Conservation (phyloP, 352 stramenopile species). For the Phytophthora brassicae region DNA sequence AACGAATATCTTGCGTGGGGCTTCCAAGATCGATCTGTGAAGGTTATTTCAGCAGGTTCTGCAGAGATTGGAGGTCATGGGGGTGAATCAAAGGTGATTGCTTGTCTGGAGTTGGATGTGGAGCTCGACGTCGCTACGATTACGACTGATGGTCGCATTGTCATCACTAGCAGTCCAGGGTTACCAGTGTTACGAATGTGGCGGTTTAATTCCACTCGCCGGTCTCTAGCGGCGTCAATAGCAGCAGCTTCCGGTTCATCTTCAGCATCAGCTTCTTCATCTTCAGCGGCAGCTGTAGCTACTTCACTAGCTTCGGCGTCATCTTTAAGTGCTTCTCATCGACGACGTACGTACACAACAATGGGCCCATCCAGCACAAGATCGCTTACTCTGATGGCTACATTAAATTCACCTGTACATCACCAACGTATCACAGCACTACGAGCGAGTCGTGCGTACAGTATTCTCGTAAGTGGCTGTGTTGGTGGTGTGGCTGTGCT, state of each 20-base stretch:
- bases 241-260: conserved; percentile 28
- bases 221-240: conserved; percentile 28
- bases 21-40: conserved; percentile 66
- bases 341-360: conserved; percentile 23
- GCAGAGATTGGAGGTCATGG: conserved; percentile 45
- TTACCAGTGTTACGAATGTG: conserved; percentile 61
- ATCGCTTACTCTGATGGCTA: conserved; percentile 46
- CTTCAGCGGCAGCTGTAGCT: conserved; percentile 31
- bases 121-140: conserved; percentile 55
- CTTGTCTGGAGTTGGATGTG: conserved; percentile 60
- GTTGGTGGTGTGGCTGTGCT: conserved; percentile 52
- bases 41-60: conserved; percentile 47
- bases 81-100: conserved; percentile 59
- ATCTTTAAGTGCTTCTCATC: conserved; percentile 30
- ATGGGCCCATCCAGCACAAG: conserved; percentile 32
- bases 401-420: conserved; percentile 48
- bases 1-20: conserved; percentile 74
- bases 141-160: conserved; percentile 59
- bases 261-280: conserved; percentile 25
- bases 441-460: conserved; percentile 62
- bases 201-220: conserved; percentile 36
- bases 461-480: conserved; percentile 66
- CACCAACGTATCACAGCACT: conserved; percentile 44
- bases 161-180: conserved; percentile 49
- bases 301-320: conserved; percentile 30